Conservation (phyloP, 2,329 filamentous ascomycete genomes). For the Metarhizium robertsii region DNA sequence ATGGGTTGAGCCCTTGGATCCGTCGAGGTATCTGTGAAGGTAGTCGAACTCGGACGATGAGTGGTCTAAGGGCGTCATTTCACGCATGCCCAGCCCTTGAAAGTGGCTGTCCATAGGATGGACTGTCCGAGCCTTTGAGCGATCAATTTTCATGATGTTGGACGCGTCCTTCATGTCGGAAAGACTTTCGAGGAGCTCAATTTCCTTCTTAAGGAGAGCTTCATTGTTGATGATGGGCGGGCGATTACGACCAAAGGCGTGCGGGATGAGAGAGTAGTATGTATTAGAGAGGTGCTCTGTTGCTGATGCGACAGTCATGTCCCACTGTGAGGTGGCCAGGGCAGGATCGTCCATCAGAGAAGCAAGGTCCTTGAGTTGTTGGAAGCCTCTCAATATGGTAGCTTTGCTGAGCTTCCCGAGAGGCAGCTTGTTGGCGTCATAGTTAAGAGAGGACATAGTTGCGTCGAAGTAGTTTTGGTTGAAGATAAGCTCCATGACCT, state of each 20-base stretch:
- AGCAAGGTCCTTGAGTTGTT: constrained; percentile 66
- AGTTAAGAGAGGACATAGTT: constrained; percentile 58
- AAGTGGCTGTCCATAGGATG: constrained; percentile 67
- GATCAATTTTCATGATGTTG: constrained; percentile 62
- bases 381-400: constrained; percentile 67
- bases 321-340: constrained; percentile 35
- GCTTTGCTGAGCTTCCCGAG: constrained; percentile 75
- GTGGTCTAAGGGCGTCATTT: constrained; percentile 62
- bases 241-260: constrained; percentile 64
- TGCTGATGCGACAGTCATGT: constrained; percentile 26
- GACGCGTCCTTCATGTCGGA: constrained; percentile 78
- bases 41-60: constrained; percentile 53
- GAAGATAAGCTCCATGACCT: constrained; percentile 75
- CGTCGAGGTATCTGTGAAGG: constrained; percentile 57
- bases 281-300: constrained; percentile 61
- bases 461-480: constrained; percentile 63
- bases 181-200: constrained; percentile 71
- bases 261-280: constrained; percentile 77
- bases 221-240: constrained; percentile 57
- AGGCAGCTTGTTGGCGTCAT: constrained; percentile 68
- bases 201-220: constrained; percentile 58
- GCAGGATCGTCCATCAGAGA: constrained; percentile 49
- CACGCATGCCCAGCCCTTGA: constrained; percentile 58
- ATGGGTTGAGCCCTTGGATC: constrained; percentile 61
- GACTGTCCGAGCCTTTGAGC: constrained; percentile 37